Evolutionary conservation across 1,139 yeast species (phyloP), one percentile per base, ranked within the genome.

Genomic region (Arxiozyma slooffiae): DNA sequence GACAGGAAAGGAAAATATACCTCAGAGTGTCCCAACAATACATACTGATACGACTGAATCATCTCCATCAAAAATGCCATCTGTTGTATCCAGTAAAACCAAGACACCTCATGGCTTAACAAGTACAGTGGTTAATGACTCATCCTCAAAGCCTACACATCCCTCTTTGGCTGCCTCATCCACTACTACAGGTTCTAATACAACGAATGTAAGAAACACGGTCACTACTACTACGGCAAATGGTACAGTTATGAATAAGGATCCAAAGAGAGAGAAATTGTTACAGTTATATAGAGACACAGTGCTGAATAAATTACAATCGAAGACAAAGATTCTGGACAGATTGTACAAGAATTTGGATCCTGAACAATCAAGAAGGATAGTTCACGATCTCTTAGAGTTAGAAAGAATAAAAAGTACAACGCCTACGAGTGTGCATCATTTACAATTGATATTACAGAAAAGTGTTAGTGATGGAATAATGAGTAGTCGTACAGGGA

Each of bases 221-320:
- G 11, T 14, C 9, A 24, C 26, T 14, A 41, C 37, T 4, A 37
- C 42, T 7, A 39, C 50, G 11, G 16, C 52, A 22, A 17, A 37
- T 8, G 38, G 41, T 4, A 20, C 46, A 3, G 45, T 18, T 14
- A 47, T 20, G 16, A 49, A 52, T 8, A 52, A 55, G n/a, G 65
- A 60, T 39, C 64, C 66, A 3, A 61, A 58, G 49, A 51, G 64
- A 38, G 66, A 62, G 50, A 63, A 62, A 46, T 51, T 63, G 34
- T 51, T 63, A 41, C 63, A 59, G 36, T 52, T 63, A 38, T 63
- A 63, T 50, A 52, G 67, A 23, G 67, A 63, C 51, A 63, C 67
- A n/a, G 63, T 63, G 38, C 47, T 63, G 47, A 63, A 63, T 55
- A 61, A 60, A 48, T 53, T 63, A 42, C 63, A 60, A 47, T 55